Evolutionary conservation across 176 grass and related monocot species (phyloP).

Genomic region (Rhynchospora breviuscula): DNA sequence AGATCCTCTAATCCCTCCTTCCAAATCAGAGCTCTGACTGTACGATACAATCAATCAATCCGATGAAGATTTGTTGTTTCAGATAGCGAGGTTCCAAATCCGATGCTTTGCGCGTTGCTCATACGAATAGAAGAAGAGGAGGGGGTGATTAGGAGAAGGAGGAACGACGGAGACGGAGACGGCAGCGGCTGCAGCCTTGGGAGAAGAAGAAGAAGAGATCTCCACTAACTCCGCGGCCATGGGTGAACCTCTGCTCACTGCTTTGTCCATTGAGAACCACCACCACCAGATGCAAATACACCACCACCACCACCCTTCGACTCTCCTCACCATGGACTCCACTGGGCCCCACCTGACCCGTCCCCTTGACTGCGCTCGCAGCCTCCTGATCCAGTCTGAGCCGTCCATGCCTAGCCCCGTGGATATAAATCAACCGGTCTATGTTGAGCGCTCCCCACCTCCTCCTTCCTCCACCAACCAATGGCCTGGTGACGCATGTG

Average conservation of each 20-base stretch:
- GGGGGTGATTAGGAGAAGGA: constrained; percentile 21
- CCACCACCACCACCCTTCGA: constrained; percentile 63
- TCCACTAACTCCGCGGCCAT: constrained; percentile 33
- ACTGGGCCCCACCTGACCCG: constrained; percentile 55
- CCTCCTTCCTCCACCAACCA: constrained; percentile 28
- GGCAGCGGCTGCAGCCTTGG: constrained; percentile 1
- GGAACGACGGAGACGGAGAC: constrained; percentile 32
- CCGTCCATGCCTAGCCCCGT: constrained; percentile 53
- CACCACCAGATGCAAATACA: constrained; percentile 40
- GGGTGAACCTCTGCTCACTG: constrained; percentile 87
- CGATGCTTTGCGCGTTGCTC: constrained; percentile 23
- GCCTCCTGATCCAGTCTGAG: constrained; percentile 45
- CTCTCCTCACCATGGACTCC: constrained; percentile 97
- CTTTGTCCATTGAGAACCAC: constrained; percentile 97
- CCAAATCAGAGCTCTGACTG: not conserved
- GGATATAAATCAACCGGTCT: constrained; percentile 91
- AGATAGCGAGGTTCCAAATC: not conserved
- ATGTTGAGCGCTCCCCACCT: constrained; percentile 59
- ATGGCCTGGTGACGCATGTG: constrained; percentile 38
- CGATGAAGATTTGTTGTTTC: constrained; percentile 25
- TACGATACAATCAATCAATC: not conserved
- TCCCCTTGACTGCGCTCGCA: constrained; percentile 50
- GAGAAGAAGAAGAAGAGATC: constrained; percentile 18
- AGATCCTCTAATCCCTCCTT: not conserved
- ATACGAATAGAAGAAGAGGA: constrained; percentile 5